A percentile compares a stretch with the other conserved stretches of the same genome.
Conservation (phyloP, 1,284 basidiomycete species). For the Ganoderma meredithae region DNA sequence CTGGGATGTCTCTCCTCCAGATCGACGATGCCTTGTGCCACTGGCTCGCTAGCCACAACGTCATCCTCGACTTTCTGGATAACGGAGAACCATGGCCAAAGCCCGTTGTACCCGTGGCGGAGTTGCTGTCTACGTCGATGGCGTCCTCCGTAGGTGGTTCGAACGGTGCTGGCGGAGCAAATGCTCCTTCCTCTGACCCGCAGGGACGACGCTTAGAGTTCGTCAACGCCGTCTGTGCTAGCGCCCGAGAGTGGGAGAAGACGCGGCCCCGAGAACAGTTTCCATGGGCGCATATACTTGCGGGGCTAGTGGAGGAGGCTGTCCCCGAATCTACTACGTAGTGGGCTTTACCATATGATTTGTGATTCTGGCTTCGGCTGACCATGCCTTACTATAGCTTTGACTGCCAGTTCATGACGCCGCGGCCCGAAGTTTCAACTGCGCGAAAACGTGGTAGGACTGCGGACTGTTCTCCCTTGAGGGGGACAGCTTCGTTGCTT, state of each 20-base stretch:
- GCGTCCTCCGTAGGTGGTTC: background rate
- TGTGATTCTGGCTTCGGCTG: background rate
- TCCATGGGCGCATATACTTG: conserved; percentile 10
- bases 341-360: background rate
- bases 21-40: conserved; percentile 11
- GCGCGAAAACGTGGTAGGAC: background rate
- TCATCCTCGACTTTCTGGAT: conserved; percentile 14
- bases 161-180: background rate
- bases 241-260: conserved; percentile 6
- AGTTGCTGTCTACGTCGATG: background rate
- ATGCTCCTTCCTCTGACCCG: background rate
- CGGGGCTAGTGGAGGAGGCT: conserved; percentile 8
- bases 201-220: conserved; percentile 1
- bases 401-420: conserved; percentile 12
- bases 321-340: conserved; percentile 8
- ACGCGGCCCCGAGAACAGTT: background rate
- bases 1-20: conserved; percentile 21
- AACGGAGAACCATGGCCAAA: conserved; percentile 5
- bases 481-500: conserved; percentile 8
- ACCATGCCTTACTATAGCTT: conserved; percentile 1
- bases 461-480: background rate
- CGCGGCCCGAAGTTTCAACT: background rate
- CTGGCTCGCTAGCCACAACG: conserved; percentile 19
- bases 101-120: conserved; percentile 9
- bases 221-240: background rate